These are phyloP conservation scores for Dactylonectria macrodidyma DNA, from an alignment of 2,329 filamentous ascomycete genomes.

Conservation along the genomic window DNA sequence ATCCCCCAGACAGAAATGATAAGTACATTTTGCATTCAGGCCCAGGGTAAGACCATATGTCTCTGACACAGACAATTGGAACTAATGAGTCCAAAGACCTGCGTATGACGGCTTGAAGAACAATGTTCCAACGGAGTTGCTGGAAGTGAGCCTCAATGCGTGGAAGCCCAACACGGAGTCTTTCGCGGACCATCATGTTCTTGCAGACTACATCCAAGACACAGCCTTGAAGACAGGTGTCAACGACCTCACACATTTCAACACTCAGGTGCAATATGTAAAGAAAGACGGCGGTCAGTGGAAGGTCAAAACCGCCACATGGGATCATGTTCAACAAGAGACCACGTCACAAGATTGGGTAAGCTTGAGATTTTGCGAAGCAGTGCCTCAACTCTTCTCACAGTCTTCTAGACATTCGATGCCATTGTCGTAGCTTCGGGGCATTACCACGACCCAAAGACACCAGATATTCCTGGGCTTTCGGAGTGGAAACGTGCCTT, in stretches of 20 bases:
- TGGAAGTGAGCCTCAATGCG: conserved; percentile 1
- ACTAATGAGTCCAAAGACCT: background rate
- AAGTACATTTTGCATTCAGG: conserved; percentile 2
- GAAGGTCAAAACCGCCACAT: conserved; percentile 63
- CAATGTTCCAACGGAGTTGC: conserved; percentile 10
- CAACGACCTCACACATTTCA: conserved; percentile 63
- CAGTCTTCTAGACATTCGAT: conserved; percentile 62
- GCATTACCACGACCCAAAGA: conserved; percentile 74
- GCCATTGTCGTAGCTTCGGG: conserved; percentile 76
- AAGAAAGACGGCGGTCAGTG: conserved; percentile 63
- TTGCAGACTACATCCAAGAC: conserved; percentile 74
- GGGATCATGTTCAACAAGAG: conserved; percentile 47
- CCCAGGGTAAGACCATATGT: background rate
- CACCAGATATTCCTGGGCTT: conserved; percentile 73
- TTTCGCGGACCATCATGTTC: conserved; percentile 64
- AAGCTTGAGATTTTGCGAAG: conserved; percentile 29
- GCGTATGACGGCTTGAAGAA: conserved; percentile 1
- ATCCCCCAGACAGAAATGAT: background rate
- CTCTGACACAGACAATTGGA: background rate
- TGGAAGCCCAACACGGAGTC: conserved; percentile 11
- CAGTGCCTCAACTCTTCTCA: background rate
- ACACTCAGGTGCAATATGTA: conserved; percentile 68
- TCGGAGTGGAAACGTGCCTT: conserved; percentile 67
- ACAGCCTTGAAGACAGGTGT: conserved; percentile 66
- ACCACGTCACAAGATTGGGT: conserved; percentile 46